Evolutionary conservation across 1,284 basidiomycete species (phyloP).

Genomic region (Ustilago trichophora): DNA sequence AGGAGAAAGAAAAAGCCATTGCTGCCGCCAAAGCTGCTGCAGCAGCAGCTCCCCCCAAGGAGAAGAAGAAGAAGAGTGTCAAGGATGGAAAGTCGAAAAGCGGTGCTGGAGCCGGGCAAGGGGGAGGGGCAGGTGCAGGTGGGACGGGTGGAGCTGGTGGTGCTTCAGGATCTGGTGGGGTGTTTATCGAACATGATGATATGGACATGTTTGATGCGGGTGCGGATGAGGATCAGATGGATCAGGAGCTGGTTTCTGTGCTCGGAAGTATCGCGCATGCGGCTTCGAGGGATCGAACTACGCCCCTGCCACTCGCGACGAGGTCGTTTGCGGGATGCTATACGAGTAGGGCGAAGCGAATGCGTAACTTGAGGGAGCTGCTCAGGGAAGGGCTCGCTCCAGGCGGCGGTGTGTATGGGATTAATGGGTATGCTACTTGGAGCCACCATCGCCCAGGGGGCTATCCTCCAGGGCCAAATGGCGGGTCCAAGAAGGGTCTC

Average conservation of each 20-base stretch:
- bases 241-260: slow-evolving; percentile 45
- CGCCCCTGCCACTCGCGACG: slow-evolving; percentile 54
- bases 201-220: slow-evolving; percentile 56
- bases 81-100: no score
- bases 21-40: slow-evolving; percentile 56
- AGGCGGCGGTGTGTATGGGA: slow-evolving; percentile 40
- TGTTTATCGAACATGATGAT: slow-evolving; percentile 49
- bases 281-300: slow-evolving; percentile 49
- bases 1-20: slow-evolving; percentile 71
- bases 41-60: slow-evolving; percentile 45
- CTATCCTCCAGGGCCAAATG: not conserved
- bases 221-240: slow-evolving; percentile 58
- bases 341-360: slow-evolving; percentile 52
- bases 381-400: slow-evolving; percentile 52
- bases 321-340: slow-evolving; percentile 53
- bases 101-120: no score
- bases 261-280: slow-evolving; percentile 50
- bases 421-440: slow-evolving; percentile 46
- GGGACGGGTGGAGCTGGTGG: slow-evolving; percentile 10
- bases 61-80: slow-evolving; percentile 60
- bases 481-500: slow-evolving; percentile 24
- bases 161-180: slow-evolving; percentile 1
- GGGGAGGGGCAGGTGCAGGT: no score
- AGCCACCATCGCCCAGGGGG: slow-evolving; percentile 4
- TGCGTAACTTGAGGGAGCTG: slow-evolving; percentile 54